Base-by-base conservation (phyloP, 768 basidiomycete genomes). In the Amanita fuliginea region DNA sequence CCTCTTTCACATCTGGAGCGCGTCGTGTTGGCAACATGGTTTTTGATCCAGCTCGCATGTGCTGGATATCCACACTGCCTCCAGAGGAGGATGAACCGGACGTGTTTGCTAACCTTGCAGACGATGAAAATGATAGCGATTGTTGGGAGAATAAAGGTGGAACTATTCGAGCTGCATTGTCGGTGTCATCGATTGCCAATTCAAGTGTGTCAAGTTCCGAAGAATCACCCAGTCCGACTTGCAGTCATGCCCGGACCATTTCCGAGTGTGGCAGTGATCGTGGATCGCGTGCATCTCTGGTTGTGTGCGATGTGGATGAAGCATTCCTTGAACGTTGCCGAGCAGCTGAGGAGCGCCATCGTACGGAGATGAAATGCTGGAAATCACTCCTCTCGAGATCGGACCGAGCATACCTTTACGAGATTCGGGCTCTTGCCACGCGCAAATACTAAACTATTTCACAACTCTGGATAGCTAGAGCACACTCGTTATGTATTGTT, bases 21-120 rank as follows among this genome's bases (percentile, higher is more conserved):
- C 80, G 90, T 51, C 82, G 92, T 63, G 95, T 97, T 16, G 96
- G 96, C 40, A 91, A 93, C 71, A 99, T 99, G 95, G 80, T 91
- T 33, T 98, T 99, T 60, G 94, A 99, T 67, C 94, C 96, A 1
- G 60, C 78, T 37, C 81, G 81, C 21, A 97, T 97, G 93, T 89
- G 91, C 60, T 97, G 92, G 92, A 77, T 98, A 66, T 88, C 89
- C 49, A 81, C 81, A 52, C 64, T 90, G 35, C 75, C 83, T 5
- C 83, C 86, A 18, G 92, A 92, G 51, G 89, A 95, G 59, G 90
- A 94, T 35, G 93, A 97, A 61, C 88, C 89, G 6, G 93, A 97
- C 61, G 86, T 93, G n/a, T 95, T 96, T 62, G 90, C 88, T 41
- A 86, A 89, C 56, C 76, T 93, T 24, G 88, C 85, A 2, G 93